These are phyloP conservation scores for Debaryomyces sp. DNA, from an alignment of 1,139 yeast species.

Conservation along the genomic window DNA sequence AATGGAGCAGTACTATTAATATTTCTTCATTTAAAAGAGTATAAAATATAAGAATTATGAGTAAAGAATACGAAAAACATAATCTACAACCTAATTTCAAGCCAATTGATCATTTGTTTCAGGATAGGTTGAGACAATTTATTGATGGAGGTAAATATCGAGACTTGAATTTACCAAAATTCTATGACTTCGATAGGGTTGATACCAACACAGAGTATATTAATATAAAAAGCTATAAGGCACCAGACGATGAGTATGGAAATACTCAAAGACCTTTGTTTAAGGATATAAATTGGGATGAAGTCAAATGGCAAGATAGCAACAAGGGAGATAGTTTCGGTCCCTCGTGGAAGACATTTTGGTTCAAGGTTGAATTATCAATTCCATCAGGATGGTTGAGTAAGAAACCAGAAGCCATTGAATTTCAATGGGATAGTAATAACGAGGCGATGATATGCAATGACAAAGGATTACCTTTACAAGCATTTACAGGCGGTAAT, in stretches of 20 bases:
- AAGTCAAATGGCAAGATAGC: conserved; percentile 57
- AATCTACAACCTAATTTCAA: conserved; percentile 77
- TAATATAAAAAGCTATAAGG: conserved; percentile 59
- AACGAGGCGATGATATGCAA: conserved; percentile 84
- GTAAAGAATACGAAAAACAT: conserved; percentile 24
- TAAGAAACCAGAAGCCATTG: conserved; percentile 49
- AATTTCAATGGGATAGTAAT: conserved; percentile 84
- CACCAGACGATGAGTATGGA: conserved; percentile 55
- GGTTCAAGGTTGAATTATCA: conserved; percentile 74
- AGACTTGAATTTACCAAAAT: conserved; percentile 76
- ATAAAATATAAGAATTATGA: conserved; percentile 4
- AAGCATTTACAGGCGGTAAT: conserved; percentile 85
- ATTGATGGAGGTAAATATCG: conserved; percentile 74
- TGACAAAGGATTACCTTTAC: conserved; percentile 66
- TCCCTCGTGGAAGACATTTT: conserved; percentile 95
- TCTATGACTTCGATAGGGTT: conserved; percentile 65
- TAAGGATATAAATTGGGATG: conserved; percentile 53
- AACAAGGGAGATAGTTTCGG: conserved; percentile 80
- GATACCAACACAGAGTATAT: conserved; percentile 46
- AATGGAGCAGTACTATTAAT: background rate
- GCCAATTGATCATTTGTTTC: conserved; percentile 79
- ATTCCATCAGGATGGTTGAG: conserved; percentile 65
- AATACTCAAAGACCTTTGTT: conserved; percentile 72
- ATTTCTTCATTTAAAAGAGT: background rate
- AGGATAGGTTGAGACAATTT: conserved; percentile 80